phyloP scores from a whole-genome alignment of 371 early-diverging fungal species.

The Nematocida ausubeli region DNA sequence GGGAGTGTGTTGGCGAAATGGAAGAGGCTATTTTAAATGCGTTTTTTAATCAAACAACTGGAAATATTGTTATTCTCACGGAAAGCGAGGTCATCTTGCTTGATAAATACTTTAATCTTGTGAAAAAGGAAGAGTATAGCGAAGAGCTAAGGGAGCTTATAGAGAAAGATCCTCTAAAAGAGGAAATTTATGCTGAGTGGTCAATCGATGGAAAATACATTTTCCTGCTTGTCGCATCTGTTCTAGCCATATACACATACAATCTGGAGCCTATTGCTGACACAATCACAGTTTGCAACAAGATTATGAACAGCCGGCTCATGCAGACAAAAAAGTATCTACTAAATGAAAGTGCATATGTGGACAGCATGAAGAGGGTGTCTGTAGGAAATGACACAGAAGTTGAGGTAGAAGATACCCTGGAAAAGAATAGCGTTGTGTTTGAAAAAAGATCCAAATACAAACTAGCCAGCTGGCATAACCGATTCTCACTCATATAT shows the following conservation, averaged over 20 bases:
- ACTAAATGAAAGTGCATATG: conserved; percentile 42
- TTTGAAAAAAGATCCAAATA: conserved; percentile 40
- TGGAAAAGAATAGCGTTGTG: conserved; percentile 23
- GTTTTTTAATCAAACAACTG: conserved; percentile 16
- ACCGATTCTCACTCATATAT: conserved; percentile 36
- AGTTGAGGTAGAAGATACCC: background rate
- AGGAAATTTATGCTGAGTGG: background rate
- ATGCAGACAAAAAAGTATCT: conserved; percentile 53
- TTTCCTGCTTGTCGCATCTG: background rate
- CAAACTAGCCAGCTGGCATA: conserved; percentile 41
- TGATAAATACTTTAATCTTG: conserved; percentile 23
- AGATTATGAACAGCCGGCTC: conserved; percentile 51
- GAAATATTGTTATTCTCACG: conserved; percentile 33
- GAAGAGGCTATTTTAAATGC: background rate
- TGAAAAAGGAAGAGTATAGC: conserved; percentile 2
- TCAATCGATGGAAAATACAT: conserved; percentile 48
- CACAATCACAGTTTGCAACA: conserved; percentile 27
- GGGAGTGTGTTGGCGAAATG: conserved; percentile 42
- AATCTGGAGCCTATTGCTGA: conserved; percentile 28
- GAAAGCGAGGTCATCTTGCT: conserved; percentile 19
- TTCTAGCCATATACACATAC: conserved; percentile 29
- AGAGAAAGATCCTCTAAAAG: background rate
- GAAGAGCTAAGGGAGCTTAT: background rate
- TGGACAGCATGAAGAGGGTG: conserved; percentile 29
- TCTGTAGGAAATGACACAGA: background rate